phyloP scores from a whole-genome alignment of 2,329 filamentous ascomycete genomes.

The Pyricularia sp. region DNA sequence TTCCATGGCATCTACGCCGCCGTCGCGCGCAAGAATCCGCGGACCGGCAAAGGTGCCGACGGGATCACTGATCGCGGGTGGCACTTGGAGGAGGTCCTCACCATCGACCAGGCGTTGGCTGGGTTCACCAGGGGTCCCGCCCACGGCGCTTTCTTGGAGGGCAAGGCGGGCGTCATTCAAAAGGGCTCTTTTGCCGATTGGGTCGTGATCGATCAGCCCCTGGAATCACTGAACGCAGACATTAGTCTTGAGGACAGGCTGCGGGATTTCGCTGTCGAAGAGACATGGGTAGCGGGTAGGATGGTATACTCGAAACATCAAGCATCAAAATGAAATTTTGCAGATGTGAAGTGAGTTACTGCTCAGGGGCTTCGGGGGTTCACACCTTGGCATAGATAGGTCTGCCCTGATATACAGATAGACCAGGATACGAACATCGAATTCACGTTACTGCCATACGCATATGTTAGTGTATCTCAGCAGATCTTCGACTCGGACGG shows the following conservation, averaged over 20 bases:
- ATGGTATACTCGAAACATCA: constrained; percentile 28
- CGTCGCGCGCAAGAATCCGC: constrained; percentile 45
- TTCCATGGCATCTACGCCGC: constrained; percentile 60
- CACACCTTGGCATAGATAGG: too few relatives aligned
- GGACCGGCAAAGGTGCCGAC: constrained; percentile 35
- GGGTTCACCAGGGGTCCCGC: constrained; percentile 46
- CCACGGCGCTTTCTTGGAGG: constrained; percentile 45
- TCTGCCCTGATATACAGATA: too few relatives aligned
- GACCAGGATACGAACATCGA: too few relatives aligned
- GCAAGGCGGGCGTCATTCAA: constrained; percentile 43
- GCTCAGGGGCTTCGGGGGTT: too few relatives aligned
- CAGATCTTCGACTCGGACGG: too few relatives aligned
- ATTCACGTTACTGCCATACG: too few relatives aligned
- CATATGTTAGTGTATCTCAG: too few relatives aligned
- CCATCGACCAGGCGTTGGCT: constrained; percentile 42
- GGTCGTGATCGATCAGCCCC: constrained; percentile 50
- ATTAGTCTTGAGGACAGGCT: constrained; percentile 34
- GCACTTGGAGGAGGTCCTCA: constrained; percentile 46
- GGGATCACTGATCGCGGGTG: constrained; percentile 37
- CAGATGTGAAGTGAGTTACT: too few relatives aligned
- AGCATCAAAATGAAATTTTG: neutral
- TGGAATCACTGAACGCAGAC: constrained; percentile 27
- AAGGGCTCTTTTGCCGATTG: constrained; percentile 54
- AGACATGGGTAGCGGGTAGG: constrained; percentile 56
- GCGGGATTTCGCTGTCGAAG: constrained; percentile 40